Evolutionary conservation across 352 stramenopile genomes (phyloP), one percentile per base, ranked within the genome.

Genomic region (Phytophthora idaei): DNA sequence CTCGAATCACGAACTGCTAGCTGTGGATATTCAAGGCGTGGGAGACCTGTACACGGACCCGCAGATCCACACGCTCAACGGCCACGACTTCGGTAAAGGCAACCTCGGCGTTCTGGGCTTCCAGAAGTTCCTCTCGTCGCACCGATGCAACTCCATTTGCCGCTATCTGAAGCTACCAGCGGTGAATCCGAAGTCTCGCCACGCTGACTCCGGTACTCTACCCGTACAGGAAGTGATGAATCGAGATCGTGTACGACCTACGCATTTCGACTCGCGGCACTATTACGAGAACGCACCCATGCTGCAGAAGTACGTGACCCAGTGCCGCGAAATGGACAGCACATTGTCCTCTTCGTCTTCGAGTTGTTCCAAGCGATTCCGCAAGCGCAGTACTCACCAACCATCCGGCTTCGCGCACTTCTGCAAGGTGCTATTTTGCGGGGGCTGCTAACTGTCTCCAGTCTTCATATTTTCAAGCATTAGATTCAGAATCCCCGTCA

Each of bases 41-140:
- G 94, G 90, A 8, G 95, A 99, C 78, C 73, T 98, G 28, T 99
- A 98, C 78, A 99, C 96, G n/a, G 96, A 99, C 69, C 96, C 96
- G 27, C 96, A 92, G 70, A 92, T 96, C 58, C 88, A 91, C 74
- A 96, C 87, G n/a, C 77, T 92, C 10, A 93, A 94, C 44, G 85
- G 85, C 11, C 73, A 93, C 57, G 83, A 96, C 61, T 96, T 96
- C 69, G 89, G 89, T 41, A 96, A 95, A 59, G 89, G 89, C 41
- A 96, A 96, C 57, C 68, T 96, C 11, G 89, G 87, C 12, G 83
- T 87, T 12, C 63, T 90, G 10, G 89, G 89, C 37, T 95, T 96
- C 55, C 81, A 96, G 44, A 95, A 94, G 44, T 96, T 96, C 51
- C 67, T 96, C 27, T 89, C 87, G 10, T 92, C 87, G 6, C 90